A percentile compares a stretch with the other conserved stretches of the same genome.
Evolutionary conservation across 768 basidiomycete species (phyloP).

Genomic region (Auriscalpium orientale): DNA sequence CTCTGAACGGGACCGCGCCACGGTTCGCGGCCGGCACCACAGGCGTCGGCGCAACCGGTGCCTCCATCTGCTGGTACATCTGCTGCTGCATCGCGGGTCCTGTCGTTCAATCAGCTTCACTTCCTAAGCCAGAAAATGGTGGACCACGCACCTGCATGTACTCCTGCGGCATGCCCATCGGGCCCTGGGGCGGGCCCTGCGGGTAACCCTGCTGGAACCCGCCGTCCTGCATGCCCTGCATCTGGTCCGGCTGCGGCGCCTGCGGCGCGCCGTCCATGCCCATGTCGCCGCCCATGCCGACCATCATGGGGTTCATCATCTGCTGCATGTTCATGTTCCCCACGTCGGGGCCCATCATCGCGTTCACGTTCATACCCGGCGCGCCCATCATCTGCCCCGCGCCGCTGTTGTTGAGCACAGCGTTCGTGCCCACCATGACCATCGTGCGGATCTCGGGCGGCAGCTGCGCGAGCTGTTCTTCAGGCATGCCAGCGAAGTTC

Average conservation of each 20-base stretch:
- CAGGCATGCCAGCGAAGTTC: constrained; percentile 79
- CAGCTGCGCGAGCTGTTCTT: constrained; percentile 70
- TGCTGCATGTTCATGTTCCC: constrained; percentile 14
- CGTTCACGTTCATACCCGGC: constrained; percentile 25
- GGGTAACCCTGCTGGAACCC: constrained; percentile 1
- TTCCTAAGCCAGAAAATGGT: neutral
- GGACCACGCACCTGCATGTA: constrained; percentile 57
- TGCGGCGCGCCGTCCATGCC: constrained; percentile 31
- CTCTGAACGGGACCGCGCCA: constrained; percentile 17
- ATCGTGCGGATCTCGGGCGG: constrained; percentile 79
- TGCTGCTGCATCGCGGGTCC: constrained; percentile 47
- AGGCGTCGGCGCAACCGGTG: constrained; percentile 40
- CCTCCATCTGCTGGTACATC: constrained; percentile 63
- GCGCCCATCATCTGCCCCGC: constrained; percentile 33
- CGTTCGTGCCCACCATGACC: constrained; percentile 77
- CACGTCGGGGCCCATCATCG: constrained; percentile 19
- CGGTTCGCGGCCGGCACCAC: constrained; percentile 33
- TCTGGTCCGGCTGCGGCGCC: constrained; percentile 16
- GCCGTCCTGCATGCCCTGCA: constrained; percentile 1
- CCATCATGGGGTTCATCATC: constrained; percentile 68
- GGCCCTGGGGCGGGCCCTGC: neutral
- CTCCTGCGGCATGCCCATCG: constrained; percentile 31
- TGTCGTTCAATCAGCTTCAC: neutral
- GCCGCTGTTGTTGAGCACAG: constrained; percentile 64
- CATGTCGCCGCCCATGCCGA: constrained; percentile 66